Base-by-base conservation (phyloP, 371 early-diverging fungal genomes). In the Fennellomyces sp. region DNA sequence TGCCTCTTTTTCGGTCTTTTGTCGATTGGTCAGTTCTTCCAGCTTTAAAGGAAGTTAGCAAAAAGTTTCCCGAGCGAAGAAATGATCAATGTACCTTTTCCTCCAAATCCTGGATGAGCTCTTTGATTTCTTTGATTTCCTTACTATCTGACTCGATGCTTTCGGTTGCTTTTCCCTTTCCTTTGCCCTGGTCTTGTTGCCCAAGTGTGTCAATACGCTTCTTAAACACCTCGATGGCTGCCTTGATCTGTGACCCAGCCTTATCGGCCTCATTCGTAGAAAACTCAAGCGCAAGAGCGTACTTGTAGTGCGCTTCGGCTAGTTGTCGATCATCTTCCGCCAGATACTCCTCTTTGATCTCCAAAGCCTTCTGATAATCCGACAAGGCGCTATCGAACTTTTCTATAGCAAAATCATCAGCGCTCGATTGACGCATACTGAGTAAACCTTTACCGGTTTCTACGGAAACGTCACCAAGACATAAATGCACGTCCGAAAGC, bases 241-340 rank as follows among this genome's bases (percentile, higher is more conserved):
- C 74, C 52, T 81, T 65, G 13, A 88, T 78, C 50, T 89, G 82
- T 26, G 83, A 82, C 30, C 84, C 65, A 0, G 93, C 89, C 26
- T 72, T 63, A 5, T 82, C 81, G 12, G 78, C 54, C 31, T 78
- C 73, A 7, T 72, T 70, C 25, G 74, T 64, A 2, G 82, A 76
- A 47, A 84, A 88, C 61, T 91, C 92, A 6, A 87, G 70, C 8
- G 90, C 91, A 19, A 93, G 72, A 0, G 88, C 90, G 30, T 86
- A 80, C 56, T 89, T 91, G 66, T 88, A 93, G 66, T 91, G 86
- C 10, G 86, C 85, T 69, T 95, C 97, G 15, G 97, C 94, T 38
- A 94, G 63, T 56, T 94, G 88, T 33, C 96, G 83, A 65, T 91
- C 77, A 36, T 89, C 88, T 7, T 79, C 63, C 5, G 74, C 71